Conservation (phyloP, 495 filamentous ascomycete species). For the Jackrogersella multiformis region DNA sequence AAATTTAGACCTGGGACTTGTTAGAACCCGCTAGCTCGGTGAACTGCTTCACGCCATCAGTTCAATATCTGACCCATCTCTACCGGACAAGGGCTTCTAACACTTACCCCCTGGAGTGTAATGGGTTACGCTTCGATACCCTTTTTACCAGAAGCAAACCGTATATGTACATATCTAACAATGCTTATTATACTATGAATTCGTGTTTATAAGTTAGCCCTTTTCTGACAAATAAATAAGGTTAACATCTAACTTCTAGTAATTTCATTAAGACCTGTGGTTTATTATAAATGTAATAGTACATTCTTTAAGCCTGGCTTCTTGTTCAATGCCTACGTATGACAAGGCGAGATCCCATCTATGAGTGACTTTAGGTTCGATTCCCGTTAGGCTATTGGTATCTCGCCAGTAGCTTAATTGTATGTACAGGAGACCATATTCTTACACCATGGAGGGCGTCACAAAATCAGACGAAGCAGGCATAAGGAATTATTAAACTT, state of each 20-base stretch:
- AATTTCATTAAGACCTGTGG: no score
- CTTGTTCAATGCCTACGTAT: no score
- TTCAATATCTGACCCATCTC: constrained; percentile 10
- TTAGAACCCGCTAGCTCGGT: background rate
- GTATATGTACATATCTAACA: background rate
- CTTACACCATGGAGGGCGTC: background rate
- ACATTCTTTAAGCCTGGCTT: no score
- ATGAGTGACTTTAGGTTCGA: background rate
- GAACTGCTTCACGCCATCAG: constrained; percentile 16
- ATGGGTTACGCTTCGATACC: background rate
- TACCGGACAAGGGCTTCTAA: constrained; percentile 4
- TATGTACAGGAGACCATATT: background rate
- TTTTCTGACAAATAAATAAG: background rate
- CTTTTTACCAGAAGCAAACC: background rate
- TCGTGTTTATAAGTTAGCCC: background rate
- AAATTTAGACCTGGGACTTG: background rate
- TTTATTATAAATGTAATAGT: no score
- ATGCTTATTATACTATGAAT: background rate
- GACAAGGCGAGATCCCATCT: no score
- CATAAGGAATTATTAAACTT: background rate
- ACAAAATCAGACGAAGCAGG: constrained; percentile 3
- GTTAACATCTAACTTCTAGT: no score
- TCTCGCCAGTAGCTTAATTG: background rate
- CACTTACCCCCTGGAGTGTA: background rate
- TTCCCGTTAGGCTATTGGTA: background rate